Evolutionary conservation across 1,284 basidiomycete genomes (phyloP).

Genomic region (Leccinum fuscescens): DNA sequence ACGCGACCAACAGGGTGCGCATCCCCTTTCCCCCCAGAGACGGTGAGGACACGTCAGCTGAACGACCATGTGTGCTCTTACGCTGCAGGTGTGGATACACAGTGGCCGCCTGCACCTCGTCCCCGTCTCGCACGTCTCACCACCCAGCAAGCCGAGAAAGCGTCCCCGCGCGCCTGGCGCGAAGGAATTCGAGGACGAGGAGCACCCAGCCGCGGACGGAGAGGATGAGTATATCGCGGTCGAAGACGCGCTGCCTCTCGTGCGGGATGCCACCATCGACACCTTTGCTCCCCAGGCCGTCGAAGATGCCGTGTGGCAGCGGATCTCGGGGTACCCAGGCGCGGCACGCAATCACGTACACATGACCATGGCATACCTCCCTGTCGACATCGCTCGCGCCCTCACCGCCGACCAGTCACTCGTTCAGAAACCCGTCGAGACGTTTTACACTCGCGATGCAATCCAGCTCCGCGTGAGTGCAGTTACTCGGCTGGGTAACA

Average conservation of each 20-base stretch:
- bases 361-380: conserved; percentile 76
- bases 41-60: conserved; percentile 33
- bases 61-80: conserved; percentile 28
- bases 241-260: conserved; percentile 65
- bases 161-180: conserved; percentile 43
- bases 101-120: conserved; percentile 82
- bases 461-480: conserved; percentile 76
- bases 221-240: conserved; percentile 56
- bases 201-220: conserved; percentile 40
- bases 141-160: conserved; percentile 53
- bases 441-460: conserved; percentile 92
- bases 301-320: conserved; percentile 63
- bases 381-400: conserved; percentile 73
- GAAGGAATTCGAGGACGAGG: conserved; percentile 52
- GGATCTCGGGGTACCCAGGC: conserved; percentile 74
- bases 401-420: conserved; percentile 66
- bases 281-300: conserved; percentile 63
- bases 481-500: background rate
- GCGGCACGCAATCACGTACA: conserved; percentile 75
- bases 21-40: conserved; percentile 23
- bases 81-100: conserved; percentile 84
- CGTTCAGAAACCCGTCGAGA: conserved; percentile 82
- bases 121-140: conserved; percentile 72
- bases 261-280: conserved; percentile 50
- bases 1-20: conserved; percentile 88